phyloP scores from a whole-genome alignment of 768 basidiomycete species.

The Kwoniella dendrophila region DNA sequence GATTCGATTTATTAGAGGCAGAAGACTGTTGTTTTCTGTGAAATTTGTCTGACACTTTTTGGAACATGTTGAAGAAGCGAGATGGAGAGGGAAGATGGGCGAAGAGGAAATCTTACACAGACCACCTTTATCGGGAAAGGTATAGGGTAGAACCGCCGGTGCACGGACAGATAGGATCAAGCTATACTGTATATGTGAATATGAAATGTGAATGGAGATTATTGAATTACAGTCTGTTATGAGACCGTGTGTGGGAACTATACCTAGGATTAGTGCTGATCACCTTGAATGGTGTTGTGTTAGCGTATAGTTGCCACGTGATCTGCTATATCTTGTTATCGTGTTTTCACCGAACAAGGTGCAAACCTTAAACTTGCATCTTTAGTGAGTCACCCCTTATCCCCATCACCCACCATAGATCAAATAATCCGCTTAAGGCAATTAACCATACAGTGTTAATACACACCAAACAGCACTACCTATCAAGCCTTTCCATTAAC shows the following conservation, averaged over 20 bases:
- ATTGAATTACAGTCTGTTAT: too few relatives aligned
- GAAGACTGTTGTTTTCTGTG: slow-evolving; percentile 44
- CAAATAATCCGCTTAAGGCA: background rate
- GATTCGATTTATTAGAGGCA: slow-evolving; percentile 23
- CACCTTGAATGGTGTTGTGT: too few relatives aligned
- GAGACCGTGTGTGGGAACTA: too few relatives aligned
- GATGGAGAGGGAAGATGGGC: background rate
- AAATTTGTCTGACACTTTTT: slow-evolving; percentile 49
- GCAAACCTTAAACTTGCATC: background rate
- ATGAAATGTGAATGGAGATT: too few relatives aligned
- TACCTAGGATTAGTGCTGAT: too few relatives aligned
- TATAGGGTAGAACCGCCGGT: too few relatives aligned
- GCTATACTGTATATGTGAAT: too few relatives aligned
- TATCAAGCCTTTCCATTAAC: too few relatives aligned
- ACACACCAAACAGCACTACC: background rate
- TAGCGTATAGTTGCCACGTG: slow-evolving; percentile 2
- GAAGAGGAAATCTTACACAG: background rate
- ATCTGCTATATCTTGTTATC: too few relatives aligned
- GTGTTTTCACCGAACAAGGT: background rate
- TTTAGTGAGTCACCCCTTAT: background rate
- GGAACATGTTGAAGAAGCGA: slow-evolving; percentile 34
- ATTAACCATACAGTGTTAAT: background rate
- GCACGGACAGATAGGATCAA: too few relatives aligned
- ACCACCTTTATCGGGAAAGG: too few relatives aligned
- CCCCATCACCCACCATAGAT: too few relatives aligned